Percentiles rank a stretch among this genome's conserved stretches.
phyloP scores from a whole-genome alignment of 768 basidiomycete species.

The Agrocybe chaxingu region DNA sequence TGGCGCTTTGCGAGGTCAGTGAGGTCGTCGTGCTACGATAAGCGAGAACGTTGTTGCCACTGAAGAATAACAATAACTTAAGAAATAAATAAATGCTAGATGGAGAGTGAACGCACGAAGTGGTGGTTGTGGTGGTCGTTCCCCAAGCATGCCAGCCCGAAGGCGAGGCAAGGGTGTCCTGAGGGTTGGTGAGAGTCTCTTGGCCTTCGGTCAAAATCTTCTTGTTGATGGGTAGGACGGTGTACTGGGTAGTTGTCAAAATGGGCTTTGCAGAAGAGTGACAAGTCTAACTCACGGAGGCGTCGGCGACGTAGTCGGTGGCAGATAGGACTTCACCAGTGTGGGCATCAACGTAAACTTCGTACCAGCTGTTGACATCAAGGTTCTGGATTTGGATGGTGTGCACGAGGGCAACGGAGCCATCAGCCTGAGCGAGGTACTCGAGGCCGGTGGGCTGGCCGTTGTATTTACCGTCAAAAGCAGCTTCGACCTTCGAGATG shows the following conservation, averaged over 20 bases:
- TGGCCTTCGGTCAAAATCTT: slow-evolving; percentile 45
- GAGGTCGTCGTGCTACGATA: no score
- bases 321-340: slow-evolving; percentile 41
- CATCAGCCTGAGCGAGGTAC: slow-evolving; percentile 33
- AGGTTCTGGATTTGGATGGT: slow-evolving; percentile 28
- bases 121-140: slow-evolving; percentile 19
- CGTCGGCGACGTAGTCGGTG: slow-evolving; percentile 47
- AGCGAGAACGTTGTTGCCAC: no score
- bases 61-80: no score
- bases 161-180: slow-evolving; percentile 46
- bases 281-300: slow-evolving; percentile 26
- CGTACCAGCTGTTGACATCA: slow-evolving; percentile 40
- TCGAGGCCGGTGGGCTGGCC: slow-evolving; percentile 33
- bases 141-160: slow-evolving; percentile 33
- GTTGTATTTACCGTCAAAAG: slow-evolving; percentile 36
- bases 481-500: slow-evolving; percentile 34
- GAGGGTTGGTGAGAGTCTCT: slow-evolving; percentile 41
- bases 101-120: slow-evolving; percentile 3
- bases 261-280: slow-evolving; percentile 12
- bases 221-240: slow-evolving; percentile 42
- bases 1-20: no score
- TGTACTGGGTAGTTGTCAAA: slow-evolving; percentile 28
- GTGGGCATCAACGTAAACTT: slow-evolving; percentile 55
- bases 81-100: no score
- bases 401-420: slow-evolving; percentile 32